These are phyloP conservation scores for Graphilbum ipis-grandicollis DNA, from an alignment of 2,329 filamentous ascomycete genomes.

Conservation along the genomic window DNA sequence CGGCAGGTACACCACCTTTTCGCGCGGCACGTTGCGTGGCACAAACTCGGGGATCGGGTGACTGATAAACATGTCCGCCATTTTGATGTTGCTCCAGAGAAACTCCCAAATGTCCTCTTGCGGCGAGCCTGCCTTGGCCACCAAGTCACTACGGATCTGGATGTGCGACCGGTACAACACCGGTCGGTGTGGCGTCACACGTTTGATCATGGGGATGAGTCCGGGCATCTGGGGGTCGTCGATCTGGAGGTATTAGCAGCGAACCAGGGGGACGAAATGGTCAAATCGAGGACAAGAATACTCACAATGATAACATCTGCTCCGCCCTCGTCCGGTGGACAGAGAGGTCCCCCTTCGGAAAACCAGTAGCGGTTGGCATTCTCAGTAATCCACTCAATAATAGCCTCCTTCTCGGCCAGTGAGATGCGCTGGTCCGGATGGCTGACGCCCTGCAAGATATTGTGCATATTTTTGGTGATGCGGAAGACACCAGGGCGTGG, in stretches of 20 bases:
- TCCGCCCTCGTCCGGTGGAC: constrained; percentile 47
- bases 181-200: constrained; percentile 51
- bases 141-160: constrained; percentile 60
- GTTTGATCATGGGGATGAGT: constrained; percentile 59
- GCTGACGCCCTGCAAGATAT: constrained; percentile 69
- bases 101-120: constrained; percentile 61
- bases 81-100: constrained; percentile 54
- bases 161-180: constrained; percentile 73
- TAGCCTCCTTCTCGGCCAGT: constrained; percentile 39
- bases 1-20: constrained; percentile 58
- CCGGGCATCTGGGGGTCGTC: constrained; percentile 77
- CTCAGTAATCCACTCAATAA: constrained; percentile 54
- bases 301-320: constrained; percentile 54
- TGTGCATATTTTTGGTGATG: constrained; percentile 77
- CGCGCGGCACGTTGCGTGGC: constrained; percentile 43
- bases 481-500: constrained; percentile 65
- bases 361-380: constrained; percentile 67
- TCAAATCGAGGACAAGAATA: constrained; percentile 2
- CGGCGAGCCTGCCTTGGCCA: constrained; percentile 42
- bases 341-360: constrained; percentile 47
- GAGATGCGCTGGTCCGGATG: constrained; percentile 46
- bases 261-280: too few relatives aligned
- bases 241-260: constrained; percentile 32
- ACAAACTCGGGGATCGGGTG: constrained; percentile 66
- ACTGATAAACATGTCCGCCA: constrained; percentile 64